phyloP scores from a whole-genome alignment of 192 early-diverging fungal species.

The Coemansia sp. region DNA sequence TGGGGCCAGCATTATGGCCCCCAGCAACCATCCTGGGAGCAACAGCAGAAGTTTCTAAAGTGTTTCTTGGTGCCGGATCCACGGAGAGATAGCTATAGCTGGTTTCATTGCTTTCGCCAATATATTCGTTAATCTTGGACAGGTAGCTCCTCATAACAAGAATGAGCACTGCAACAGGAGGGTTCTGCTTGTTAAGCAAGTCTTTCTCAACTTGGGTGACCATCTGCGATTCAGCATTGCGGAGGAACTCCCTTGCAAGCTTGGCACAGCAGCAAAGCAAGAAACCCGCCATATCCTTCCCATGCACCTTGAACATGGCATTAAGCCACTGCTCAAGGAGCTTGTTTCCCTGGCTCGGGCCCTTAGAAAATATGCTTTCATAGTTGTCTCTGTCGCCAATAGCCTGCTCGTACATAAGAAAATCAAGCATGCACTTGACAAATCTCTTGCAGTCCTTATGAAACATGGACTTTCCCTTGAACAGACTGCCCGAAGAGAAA shows the following conservation, averaged over 20 bases:
- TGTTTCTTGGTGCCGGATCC: too few species aligned
- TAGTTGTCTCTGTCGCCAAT: background rate
- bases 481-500: slow-evolving; percentile 17
- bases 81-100: background rate
- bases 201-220: background rate
- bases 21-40: too few species aligned
- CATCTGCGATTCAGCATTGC: slow-evolving; percentile 1
- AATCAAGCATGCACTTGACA: slow-evolving; percentile 32
- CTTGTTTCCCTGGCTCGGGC: slow-evolving; percentile 17
- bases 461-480: slow-evolving; percentile 33
- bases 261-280: slow-evolving; percentile 11
- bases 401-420: background rate
- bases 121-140: slow-evolving; percentile 9
- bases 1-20: background rate
- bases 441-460: slow-evolving; percentile 44
- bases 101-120: slow-evolving; percentile 1
- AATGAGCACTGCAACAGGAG: background rate
- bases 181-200: background rate
- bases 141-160: slow-evolving; percentile 15
- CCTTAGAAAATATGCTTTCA: slow-evolving; percentile 4
- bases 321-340: slow-evolving; percentile 36
- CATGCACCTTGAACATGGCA: slow-evolving; percentile 31
- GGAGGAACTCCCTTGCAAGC: slow-evolving; percentile 17
- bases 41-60: background rate
- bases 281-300: slow-evolving; percentile 17